These are phyloP conservation scores for Nakazawaea pomicola DNA, from an alignment of 805 yeast genomes.

Conservation along the genomic window DNA sequence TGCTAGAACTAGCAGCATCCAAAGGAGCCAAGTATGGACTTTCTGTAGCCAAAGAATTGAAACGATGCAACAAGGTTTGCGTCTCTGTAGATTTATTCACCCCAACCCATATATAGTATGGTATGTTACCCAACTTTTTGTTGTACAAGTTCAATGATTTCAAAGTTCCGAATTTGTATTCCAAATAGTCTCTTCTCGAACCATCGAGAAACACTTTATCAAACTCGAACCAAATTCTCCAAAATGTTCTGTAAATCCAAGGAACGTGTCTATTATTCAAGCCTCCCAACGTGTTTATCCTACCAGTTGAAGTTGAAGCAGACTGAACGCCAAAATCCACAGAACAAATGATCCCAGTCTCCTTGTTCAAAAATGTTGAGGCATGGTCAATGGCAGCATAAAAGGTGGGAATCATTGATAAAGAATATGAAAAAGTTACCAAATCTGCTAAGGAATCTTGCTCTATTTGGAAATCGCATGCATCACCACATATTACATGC, in stretches of 20 bases:
- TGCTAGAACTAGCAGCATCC: conserved; percentile 20
- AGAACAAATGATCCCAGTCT: conserved; percentile 58
- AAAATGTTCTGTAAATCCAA: conserved; percentile 74
- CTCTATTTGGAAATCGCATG: conserved; percentile 60
- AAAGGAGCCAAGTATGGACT: conserved; percentile 74
- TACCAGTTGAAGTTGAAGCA: conserved; percentile 56
- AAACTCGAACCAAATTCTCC: conserved; percentile 87
- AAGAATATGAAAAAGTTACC: conserved; percentile 73
- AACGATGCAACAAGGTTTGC: conserved; percentile 42
- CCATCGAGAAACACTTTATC: conserved; percentile 78
- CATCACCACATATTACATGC: conserved; percentile 67
- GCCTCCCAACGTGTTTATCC: conserved; percentile 74
- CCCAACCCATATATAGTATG: conserved; percentile 82
- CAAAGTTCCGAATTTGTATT: conserved; percentile 76
- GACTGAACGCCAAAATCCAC: conserved; percentile 82
- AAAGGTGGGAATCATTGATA: conserved; percentile 82
- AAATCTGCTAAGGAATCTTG: conserved; percentile 51
- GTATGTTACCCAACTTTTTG: conserved; percentile 62
- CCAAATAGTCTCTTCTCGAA: conserved; percentile 77
- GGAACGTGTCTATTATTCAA: conserved; percentile 64
- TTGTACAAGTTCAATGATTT: conserved; percentile 69
- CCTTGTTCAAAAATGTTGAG: conserved; percentile 41
- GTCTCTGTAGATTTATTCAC: conserved; percentile 52
- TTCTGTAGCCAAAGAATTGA: conserved; percentile 74
- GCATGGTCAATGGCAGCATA: conserved; percentile 76